Evolutionary conservation across 2,329 filamentous ascomycete species (phyloP).

Genomic region (Dryadomyces sulphureus): DNA sequence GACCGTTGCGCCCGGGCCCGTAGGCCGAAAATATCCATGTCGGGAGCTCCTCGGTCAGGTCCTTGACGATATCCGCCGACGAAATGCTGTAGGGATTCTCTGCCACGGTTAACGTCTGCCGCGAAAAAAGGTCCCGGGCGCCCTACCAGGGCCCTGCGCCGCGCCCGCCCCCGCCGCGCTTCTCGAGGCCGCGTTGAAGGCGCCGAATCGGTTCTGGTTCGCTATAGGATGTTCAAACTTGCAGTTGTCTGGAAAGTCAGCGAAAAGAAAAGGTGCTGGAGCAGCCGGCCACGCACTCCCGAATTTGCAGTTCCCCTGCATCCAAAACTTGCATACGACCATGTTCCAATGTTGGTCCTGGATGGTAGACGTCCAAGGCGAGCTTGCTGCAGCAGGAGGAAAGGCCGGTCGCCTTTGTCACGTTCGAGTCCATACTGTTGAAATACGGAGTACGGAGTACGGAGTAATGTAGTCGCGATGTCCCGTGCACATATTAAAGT

Average conservation of each 20-base stretch:
- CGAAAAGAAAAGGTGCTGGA: not conserved
- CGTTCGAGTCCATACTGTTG: not conserved
- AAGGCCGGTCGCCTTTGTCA: not conserved
- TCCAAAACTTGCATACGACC: conserved; percentile 30
- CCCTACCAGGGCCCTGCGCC: conserved; percentile 1
- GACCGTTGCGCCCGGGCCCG: conserved; percentile 60
- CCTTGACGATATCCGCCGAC: conserved; percentile 44
- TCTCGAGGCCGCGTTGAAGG: conserved; percentile 10
- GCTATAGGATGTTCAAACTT: conserved; percentile 34
- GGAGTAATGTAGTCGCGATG: too few relatives aligned
- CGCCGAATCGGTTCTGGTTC: conserved; percentile 41
- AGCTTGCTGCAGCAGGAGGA: not conserved
- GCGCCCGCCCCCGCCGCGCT: not conserved
- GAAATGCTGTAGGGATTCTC: conserved; percentile 33
- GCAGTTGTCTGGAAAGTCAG: conserved; percentile 27
- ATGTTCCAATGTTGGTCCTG: conserved; percentile 1
- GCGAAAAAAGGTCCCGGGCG: not conserved
- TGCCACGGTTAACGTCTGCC: conserved; percentile 4
- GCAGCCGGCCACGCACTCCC: conserved; percentile 23
- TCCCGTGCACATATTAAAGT: too few relatives aligned
- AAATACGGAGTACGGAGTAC: too few relatives aligned
- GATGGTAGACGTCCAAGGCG: not conserved
- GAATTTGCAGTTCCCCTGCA: conserved; percentile 36
- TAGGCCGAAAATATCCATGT: conserved; percentile 81
- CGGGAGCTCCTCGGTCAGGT: conserved; percentile 58